Conservation (phyloP, 2,329 filamentous ascomycete species). For the Cordyceps cicadae region DNA sequence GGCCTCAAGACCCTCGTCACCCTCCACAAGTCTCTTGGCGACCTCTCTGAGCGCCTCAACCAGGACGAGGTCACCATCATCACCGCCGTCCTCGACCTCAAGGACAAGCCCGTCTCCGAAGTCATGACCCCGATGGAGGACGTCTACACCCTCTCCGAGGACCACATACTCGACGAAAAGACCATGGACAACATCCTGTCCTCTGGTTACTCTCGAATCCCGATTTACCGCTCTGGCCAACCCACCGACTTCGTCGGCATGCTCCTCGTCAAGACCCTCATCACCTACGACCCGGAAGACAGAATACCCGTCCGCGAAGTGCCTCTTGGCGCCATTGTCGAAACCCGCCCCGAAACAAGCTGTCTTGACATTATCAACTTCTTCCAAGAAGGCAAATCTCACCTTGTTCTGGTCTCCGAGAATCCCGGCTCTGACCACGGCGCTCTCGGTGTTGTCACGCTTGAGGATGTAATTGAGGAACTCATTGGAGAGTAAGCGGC, state of each 20-base stretch:
- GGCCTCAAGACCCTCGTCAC: constrained; percentile 94
- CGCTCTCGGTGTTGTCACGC: constrained; percentile 83
- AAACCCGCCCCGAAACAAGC: constrained; percentile 90
- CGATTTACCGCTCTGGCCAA: constrained; percentile 82
- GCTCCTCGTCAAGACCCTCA: constrained; percentile 96
- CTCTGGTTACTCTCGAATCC: constrained; percentile 91
- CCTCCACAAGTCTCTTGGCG: constrained; percentile 83
- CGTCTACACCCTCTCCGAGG: constrained; percentile 93
- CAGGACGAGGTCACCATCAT: constrained; percentile 99
- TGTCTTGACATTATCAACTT: constrained; percentile 99
- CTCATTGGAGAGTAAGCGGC: constrained; percentile 83
- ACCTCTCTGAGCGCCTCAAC: constrained; percentile 80
- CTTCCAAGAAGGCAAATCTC: constrained; percentile 98
- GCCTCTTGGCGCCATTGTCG: constrained; percentile 83
- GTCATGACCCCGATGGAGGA: constrained; percentile 99
- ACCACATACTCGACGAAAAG: constrained; percentile 82
- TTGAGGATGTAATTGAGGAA: constrained; percentile 98
- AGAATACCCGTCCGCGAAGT: constrained; percentile 81
- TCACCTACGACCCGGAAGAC: constrained; percentile 97
- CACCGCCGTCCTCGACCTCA: constrained; percentile 89
- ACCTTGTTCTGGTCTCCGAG: constrained; percentile 95
- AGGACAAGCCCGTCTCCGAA: constrained; percentile 86
- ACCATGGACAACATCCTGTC: constrained; percentile 93
- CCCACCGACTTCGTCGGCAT: constrained; percentile 88
- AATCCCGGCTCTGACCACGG: constrained; percentile 83